phyloP scores from a whole-genome alignment of 2,329 filamentous ascomycete genomes.

The Talaromyces amestolkiae region DNA sequence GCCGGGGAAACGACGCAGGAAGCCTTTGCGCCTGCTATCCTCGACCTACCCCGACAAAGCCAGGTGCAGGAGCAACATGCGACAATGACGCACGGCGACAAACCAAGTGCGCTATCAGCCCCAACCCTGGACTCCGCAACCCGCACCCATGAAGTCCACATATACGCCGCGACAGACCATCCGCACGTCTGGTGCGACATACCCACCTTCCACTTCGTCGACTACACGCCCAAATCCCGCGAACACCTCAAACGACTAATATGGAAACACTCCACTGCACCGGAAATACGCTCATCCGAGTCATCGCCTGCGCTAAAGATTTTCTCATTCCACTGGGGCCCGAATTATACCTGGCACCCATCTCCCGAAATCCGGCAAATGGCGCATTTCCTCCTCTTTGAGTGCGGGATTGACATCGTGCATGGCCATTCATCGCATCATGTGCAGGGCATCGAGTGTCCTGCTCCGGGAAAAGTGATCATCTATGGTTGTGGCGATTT shows the following conservation, averaged over 20 bases:
- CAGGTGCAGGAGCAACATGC: background rate
- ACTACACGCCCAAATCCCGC: conserved; percentile 30
- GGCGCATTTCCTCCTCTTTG: conserved; percentile 42
- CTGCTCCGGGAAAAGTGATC: conserved; percentile 33
- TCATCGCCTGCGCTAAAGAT: conserved; percentile 32
- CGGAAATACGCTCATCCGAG: background rate
- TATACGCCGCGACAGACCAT: conserved; percentile 40
- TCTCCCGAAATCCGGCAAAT: conserved; percentile 31
- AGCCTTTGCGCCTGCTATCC: conserved; percentile 29
- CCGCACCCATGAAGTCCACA: conserved; percentile 26
- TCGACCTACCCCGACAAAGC: conserved; percentile 24
- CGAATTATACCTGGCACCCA: conserved; percentile 41
- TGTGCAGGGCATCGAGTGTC: conserved; percentile 41
- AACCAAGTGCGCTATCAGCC: background rate
- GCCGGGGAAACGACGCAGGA: conserved; percentile 33
- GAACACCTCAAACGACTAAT: conserved; percentile 24
- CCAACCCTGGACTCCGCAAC: background rate
- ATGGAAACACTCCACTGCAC: conserved; percentile 7
- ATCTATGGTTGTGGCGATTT: conserved; percentile 46
- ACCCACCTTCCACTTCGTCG: conserved; percentile 38
- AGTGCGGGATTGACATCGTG: conserved; percentile 43
- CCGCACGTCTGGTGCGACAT: conserved; percentile 34
- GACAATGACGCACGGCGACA: conserved; percentile 2
- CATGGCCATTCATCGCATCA: conserved; percentile 45
- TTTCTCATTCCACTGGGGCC: conserved; percentile 43